A percentile compares a stretch with the other conserved stretches of the same genome.
Conservation (phyloP, 345 rosid species). For the Acer negundo region DNA sequence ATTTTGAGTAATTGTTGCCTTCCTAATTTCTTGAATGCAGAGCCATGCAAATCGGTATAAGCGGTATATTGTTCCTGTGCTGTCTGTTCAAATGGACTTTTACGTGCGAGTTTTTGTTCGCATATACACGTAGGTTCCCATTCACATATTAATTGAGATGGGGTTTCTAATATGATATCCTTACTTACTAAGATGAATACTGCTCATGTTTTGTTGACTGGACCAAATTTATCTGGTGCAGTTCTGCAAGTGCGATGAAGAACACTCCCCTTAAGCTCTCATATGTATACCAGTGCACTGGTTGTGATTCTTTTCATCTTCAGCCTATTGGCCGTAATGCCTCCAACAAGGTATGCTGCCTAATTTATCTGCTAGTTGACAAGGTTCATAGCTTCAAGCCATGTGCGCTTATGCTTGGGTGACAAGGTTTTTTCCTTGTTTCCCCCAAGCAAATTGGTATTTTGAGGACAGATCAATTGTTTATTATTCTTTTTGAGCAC, state of each 20-base stretch:
- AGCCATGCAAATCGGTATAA: constrained; percentile 99
- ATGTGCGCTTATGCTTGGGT: background rate
- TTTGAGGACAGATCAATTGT: background rate
- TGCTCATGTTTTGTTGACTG: constrained; percentile 18
- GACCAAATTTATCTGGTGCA: constrained; percentile 42
- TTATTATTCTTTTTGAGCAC: background rate
- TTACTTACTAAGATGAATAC: background rate
- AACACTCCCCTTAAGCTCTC: constrained; percentile 99
- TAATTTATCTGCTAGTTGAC: background rate
- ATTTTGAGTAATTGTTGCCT: constrained; percentile 2
- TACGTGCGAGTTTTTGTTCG: constrained; percentile 97
- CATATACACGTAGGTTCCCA: constrained; percentile 73
- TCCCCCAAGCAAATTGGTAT: background rate
- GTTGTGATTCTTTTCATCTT: constrained; percentile 98
- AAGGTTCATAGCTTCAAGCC: constrained; percentile 1
- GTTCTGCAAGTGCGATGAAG: constrained; percentile 98
- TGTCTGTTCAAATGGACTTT: constrained; percentile 95
- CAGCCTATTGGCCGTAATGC: constrained; percentile 87
- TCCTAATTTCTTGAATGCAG: constrained; percentile 42
- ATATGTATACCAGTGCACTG: constrained; percentile 92
- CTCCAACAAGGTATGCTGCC: constrained; percentile 75
- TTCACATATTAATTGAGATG: constrained; percentile 1
- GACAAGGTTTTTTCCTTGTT: background rate
- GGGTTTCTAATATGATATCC: background rate
- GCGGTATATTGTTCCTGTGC: constrained; percentile 93